phyloP scores from a whole-genome alignment of 495 filamentous ascomycete genomes.

The Rostrohypoxylon terebratum region DNA sequence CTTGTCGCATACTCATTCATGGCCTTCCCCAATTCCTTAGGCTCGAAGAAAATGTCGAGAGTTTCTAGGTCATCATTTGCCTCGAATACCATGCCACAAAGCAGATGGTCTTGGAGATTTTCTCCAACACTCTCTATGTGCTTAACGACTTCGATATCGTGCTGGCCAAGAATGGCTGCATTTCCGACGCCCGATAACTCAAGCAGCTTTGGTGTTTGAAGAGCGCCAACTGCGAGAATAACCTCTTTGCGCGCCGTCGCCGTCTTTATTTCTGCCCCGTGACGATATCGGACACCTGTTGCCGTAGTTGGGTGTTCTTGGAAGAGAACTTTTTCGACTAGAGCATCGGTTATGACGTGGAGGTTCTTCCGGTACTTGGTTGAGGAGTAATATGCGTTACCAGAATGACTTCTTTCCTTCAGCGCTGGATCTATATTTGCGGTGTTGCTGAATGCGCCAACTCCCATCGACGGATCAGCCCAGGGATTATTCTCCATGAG shows the following conservation, averaged over 20 bases:
- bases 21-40: slow-evolving; percentile 66
- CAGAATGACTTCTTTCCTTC: slow-evolving; percentile 54
- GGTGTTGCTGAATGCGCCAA: slow-evolving; percentile 60
- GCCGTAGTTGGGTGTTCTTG: slow-evolving; percentile 46
- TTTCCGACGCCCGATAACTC: slow-evolving; percentile 82
- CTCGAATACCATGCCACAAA: slow-evolving; percentile 54
- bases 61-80: slow-evolving; percentile 67
- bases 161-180: slow-evolving; percentile 65
- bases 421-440: slow-evolving; percentile 56
- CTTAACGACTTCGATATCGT: slow-evolving; percentile 73
- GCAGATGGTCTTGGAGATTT: slow-evolving; percentile 65
- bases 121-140: slow-evolving; percentile 82
- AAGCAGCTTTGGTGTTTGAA: slow-evolving; percentile 69
- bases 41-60: slow-evolving; percentile 76
- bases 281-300: slow-evolving; percentile 49
- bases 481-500: slow-evolving; percentile 51
- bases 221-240: slow-evolving; percentile 67
- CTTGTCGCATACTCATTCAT: slow-evolving; percentile 31
- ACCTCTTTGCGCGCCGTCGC: slow-evolving; percentile 61
- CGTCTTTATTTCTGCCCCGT: slow-evolving; percentile 40
- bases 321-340: slow-evolving; percentile 58
- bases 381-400: slow-evolving; percentile 51
- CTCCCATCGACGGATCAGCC: slow-evolving; percentile 36
- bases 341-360: slow-evolving; percentile 56
- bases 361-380: slow-evolving; percentile 58